Base-by-base conservation (phyloP, 768 basidiomycete genomes). In the Suillus brevipes region DNA sequence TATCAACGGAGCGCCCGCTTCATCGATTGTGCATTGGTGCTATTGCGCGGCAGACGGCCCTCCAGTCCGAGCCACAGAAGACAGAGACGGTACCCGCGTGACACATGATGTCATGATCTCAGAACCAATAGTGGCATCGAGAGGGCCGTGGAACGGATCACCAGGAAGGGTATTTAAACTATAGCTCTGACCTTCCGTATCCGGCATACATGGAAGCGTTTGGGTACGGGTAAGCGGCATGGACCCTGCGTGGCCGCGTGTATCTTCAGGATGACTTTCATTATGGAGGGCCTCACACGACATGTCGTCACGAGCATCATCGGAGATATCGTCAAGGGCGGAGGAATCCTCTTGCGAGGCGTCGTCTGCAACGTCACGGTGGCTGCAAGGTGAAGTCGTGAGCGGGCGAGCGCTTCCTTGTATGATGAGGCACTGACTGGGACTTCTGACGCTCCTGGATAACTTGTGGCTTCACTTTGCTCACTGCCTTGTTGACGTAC, bases 401-500 rank as follows among this genome's bases (percentile, higher is more conserved):
- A 58, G 57, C 5, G 38, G 38, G 28, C 38, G 40, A 28, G 57
- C 57, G 57, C 37, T 38, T 58, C 23, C 28, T 59, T 28, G 18
- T 20, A 40, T 28, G 60, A 52, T 18, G 34, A 60, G 64, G 38
- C 34, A 67, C 66, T 66, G 67, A 88, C 85, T 88, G 78, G 4
- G 86, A 86, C 73, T 89, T 89, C 47, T 89, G 83, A 47, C 86
- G 77, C 13, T 80, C 83, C 67, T 89, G 84, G 57, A 91, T 88
- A 28, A 90, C 83, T 10, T 73, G 71, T 4, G 83, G 83, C 71
- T 89, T 90, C 25, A 79, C 84, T 59, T 80, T 74, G 72, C 85
- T 83, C 89, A 95, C 92, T 73, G 85, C 72, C 56, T 77, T 80
- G 68, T 85, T 83, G 68, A 95, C 89, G 73, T 89, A 94, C 90